phyloP scores from a whole-genome alignment of 352 stramenopile genomes.

The Globisporangium nunn region DNA sequence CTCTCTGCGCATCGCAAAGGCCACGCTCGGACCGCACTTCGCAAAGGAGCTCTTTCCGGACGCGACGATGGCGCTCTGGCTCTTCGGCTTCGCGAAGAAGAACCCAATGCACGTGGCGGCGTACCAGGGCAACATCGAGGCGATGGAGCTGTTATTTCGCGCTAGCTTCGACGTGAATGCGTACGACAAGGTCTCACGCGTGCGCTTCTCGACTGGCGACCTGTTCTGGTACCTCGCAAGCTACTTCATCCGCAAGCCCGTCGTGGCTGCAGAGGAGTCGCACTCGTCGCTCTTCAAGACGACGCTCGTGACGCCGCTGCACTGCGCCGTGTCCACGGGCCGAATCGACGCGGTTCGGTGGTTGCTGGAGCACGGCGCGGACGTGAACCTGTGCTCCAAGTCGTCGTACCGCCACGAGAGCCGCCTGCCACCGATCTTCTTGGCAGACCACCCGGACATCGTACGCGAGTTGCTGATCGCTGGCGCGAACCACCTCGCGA shows the following conservation, averaged over 20 bases:
- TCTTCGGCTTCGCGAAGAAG: constrained; percentile 75
- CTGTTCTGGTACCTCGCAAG: constrained; percentile 79
- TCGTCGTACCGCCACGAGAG: constrained; percentile 64
- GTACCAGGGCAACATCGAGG: constrained; percentile 70
- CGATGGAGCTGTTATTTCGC: constrained; percentile 54
- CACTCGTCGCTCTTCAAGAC: constrained; percentile 81
- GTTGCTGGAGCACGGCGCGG: constrained; percentile 60
- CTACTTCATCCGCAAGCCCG: constrained; percentile 63
- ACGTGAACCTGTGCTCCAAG: constrained; percentile 73
- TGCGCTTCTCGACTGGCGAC: constrained; percentile 71
- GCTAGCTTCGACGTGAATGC: constrained; percentile 58
- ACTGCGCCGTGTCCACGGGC: constrained; percentile 69
- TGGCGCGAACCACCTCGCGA: constrained; percentile 70
- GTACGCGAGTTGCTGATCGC: constrained; percentile 55
- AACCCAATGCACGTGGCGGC: constrained; percentile 82
- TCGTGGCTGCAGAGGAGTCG: constrained; percentile 55
- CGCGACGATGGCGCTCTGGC: constrained; percentile 50
- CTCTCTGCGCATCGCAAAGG: constrained; percentile 46
- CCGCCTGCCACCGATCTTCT: constrained; percentile 68
- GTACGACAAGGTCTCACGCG: constrained; percentile 76
- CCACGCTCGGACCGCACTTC: constrained; percentile 45
- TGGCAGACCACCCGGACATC: constrained; percentile 77
- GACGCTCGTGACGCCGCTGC: constrained; percentile 70
- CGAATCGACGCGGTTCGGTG: constrained; percentile 65
- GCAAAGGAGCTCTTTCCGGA: constrained; percentile 60